These are phyloP conservation scores for Aureoboletus auriporus DNA, from an alignment of 768 basidiomycete genomes.

Conservation along the genomic window DNA sequence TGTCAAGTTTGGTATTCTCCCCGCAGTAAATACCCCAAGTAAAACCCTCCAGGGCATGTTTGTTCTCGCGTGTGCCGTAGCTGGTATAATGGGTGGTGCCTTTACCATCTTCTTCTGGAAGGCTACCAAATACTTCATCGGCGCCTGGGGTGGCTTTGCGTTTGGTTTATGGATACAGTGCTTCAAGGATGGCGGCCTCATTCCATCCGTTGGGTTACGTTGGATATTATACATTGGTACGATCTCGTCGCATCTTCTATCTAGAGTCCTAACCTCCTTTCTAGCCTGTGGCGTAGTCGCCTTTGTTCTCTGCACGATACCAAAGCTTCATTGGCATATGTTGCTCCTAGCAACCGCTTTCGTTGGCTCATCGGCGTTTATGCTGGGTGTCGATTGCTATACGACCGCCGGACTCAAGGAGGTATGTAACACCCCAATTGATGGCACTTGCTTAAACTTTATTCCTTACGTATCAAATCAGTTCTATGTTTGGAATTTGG, in stretches of 20 bases:
- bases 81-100: conserved; percentile 80
- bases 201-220: conserved; percentile 69
- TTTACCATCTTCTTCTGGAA: conserved; percentile 93
- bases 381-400: conserved; percentile 91
- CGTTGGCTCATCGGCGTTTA: conserved; percentile 87
- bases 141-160: conserved; percentile 67
- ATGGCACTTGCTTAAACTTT: not conserved
- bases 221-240: conserved; percentile 89
- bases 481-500: conserved; percentile 97
- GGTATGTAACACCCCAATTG: conserved; percentile 38
- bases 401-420: conserved; percentile 91
- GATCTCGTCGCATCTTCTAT: conserved; percentile 17
- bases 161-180: conserved; percentile 86
- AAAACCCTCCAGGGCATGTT: conserved; percentile 84
- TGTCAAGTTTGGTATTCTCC: conserved; percentile 80
- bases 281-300: conserved; percentile 69
- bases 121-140: conserved; percentile 74
- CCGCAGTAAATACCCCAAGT: conserved; percentile 77
- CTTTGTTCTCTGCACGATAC: conserved; percentile 81
- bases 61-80: conserved; percentile 74
- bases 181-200: conserved; percentile 77
- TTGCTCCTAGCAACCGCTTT: conserved; percentile 83
- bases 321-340: conserved; percentile 83
- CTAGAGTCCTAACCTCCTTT: conserved; percentile 11
- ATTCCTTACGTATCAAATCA: conserved; percentile 30